Evolutionary conservation across 2,329 filamentous ascomycete species (phyloP), one percentile per base, ranked within the genome.

Genomic region (Colletotrichum falcatum): DNA sequence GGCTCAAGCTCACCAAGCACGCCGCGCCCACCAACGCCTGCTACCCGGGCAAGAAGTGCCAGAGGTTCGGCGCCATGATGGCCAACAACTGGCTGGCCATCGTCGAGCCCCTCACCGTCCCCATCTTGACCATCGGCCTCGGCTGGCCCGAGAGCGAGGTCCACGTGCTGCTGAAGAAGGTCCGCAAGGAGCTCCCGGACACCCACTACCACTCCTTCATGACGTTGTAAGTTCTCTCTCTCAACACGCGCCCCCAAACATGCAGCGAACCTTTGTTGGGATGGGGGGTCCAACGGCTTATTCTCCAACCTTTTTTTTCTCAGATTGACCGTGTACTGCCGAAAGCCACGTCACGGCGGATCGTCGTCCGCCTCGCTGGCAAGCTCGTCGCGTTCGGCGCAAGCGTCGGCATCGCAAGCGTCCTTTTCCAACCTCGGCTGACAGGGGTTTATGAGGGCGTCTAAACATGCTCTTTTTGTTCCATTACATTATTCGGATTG

Each of bases 151-250:
- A 73, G 14, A 73, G 78, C 7, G 76, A 81, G 55, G 77, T 81
- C 0, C 75, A 78, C 46, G 75, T 77, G 7, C 80, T 81, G 51
- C 72, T 81, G 18, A 72, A 75, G 23, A 76, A 78, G 12, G 79
- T 79, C 20, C 78, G 78, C 23, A 73, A 66, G 1, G 79, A 82
- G 35, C 76, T 83, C 73, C 77, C 70, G 51, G 76, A 83, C 39
- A 78, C 74, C 28, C 69, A 70, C 0, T 77, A 81, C 14, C 82
- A 83, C 53, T 76, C 77, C 0, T 83, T 79, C 71, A 82, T 81
- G 77, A 79, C 80, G 18, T 75, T 82, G 79, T 82, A 73, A 78
- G 80, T 44, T 12, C 8, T 20, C 18, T 35, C 6, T 11, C 9
- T 35, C 9, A n/a, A n/a, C n/a, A n/a, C n/a, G n/a, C n/a, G n/a